Base-by-base conservation (phyloP, 2,329 filamentous ascomycete genomes). In the Aureobasidium sp. region DNA sequence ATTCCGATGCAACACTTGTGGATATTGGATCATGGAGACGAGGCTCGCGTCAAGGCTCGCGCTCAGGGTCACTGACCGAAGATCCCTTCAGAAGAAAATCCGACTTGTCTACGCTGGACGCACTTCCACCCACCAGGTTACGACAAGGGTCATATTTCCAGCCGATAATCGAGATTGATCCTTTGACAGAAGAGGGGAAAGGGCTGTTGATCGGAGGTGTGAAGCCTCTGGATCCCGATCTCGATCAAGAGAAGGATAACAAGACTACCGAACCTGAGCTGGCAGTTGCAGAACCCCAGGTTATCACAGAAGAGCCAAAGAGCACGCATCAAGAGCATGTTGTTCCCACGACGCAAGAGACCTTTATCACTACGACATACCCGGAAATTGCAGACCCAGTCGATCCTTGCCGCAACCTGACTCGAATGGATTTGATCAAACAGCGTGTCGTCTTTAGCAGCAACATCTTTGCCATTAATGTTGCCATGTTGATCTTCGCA, bases 221-320 rank as follows among this genome's bases (percentile, higher is more conserved):
- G n/a, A 53, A 54, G 23, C 38, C 58, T 27, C 17, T 51, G 8
- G 46, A 51, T n/a, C 46, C 47, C 2, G 38, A 54, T 11, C 35
- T 51, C 31, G 58, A 60, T n/a, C 45, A 60, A 31, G 58, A 60
- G 27, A 33, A 54, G n/a, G 58, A 60, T 1, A 38, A 37, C 40
- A 25, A 54, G 23, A 47, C 42, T 25, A 49, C 58, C 10, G 47
- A 46, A 13, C 58, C 58, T 9, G 58, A 53, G 37, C 11, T 54
- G 17, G 58, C 47, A 54, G 58, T 60, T 21, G 47, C 49, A 8
- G 47, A 7, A 31, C 50, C 38, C 3, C 23, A 60, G 17, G 50
- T 46, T 8, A 23, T 55, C 10, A 37, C 50, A 6, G 11, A 60
- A 21, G 55, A 59, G 19, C 23, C 15, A 10, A 59, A 59, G 19